Conservation (phyloP, 2,329 filamentous ascomycete genomes). For the Chrysoporthe puriensis region DNA sequence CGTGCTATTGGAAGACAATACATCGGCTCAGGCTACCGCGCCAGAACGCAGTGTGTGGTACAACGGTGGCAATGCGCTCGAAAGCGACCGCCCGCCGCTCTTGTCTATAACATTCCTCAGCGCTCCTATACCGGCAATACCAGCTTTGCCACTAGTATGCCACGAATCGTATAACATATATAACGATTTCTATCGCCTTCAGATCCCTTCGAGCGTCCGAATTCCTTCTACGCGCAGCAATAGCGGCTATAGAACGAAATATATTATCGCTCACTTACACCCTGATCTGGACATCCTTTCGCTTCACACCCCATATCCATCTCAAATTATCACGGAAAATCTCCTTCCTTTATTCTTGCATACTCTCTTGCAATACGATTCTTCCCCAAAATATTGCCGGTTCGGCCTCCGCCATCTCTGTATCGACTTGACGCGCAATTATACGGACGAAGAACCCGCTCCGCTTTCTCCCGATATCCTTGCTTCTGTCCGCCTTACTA, state of each 20-base stretch:
- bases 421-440: conserved; percentile 7
- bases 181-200: conserved; percentile 5
- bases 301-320: background rate
- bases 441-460: background rate
- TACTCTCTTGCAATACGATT: conserved; percentile 8
- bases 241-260: background rate
- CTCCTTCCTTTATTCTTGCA: conserved; percentile 16
- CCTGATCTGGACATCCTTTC: conserved; percentile 16
- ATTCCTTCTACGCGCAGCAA: background rate
- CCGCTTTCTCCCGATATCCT: background rate
- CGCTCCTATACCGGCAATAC: background rate
- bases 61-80: too few relatives aligned
- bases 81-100: background rate
- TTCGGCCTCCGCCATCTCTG: conserved; percentile 17
- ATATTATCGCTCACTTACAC: conserved; percentile 1
- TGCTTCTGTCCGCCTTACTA: conserved; percentile 5
- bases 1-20: conserved; percentile 8
- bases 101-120: conserved; percentile 2
- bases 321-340: background rate
- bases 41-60: too few relatives aligned
- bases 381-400: conserved; percentile 1
- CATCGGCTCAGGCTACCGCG: too few relatives aligned
- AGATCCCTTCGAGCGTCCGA: conserved; percentile 1
- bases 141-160: conserved; percentile 2
- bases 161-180: conserved; percentile 9